Evolutionary conservation across 208 protist genomes (phyloP).

Genomic region (Acanthamoeba healyi): DNA sequence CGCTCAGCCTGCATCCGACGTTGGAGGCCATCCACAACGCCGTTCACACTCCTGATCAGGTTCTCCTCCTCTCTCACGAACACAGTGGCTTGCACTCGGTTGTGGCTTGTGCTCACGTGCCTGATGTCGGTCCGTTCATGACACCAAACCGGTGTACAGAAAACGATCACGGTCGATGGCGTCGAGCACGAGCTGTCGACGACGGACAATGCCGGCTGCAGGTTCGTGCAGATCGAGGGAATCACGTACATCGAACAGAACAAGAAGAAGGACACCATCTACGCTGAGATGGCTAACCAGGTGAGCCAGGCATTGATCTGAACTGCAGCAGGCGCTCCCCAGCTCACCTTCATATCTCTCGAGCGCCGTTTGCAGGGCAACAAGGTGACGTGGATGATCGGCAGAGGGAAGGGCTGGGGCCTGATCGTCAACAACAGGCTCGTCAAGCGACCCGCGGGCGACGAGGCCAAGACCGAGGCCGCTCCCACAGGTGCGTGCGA

Average conservation of each 20-base stretch:
- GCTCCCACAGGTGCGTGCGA: neutral
- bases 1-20: constrained; percentile 22
- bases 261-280: constrained; percentile 76
- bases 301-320: neutral
- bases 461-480: neutral
- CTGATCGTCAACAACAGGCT: constrained; percentile 72
- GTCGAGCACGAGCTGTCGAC: constrained; percentile 51
- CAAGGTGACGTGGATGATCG: constrained; percentile 68
- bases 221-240: constrained; percentile 62
- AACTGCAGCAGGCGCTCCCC: too few relatives aligned
- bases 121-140: too few relatives aligned
- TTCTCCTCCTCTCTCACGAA: neutral
- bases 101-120: too few relatives aligned
- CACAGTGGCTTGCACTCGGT: too few relatives aligned
- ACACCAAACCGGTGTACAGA: neutral
- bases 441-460: constrained; percentile 2
- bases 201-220: constrained; percentile 57
- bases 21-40: constrained; percentile 67
- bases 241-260: constrained; percentile 77
- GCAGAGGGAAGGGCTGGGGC: constrained; percentile 52
- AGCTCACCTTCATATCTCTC: too few relatives aligned
- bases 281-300: constrained; percentile 69
- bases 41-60: constrained; percentile 61
- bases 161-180: constrained; percentile 26
- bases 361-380: neutral